Conservation (phyloP, 371 early-diverging fungal species). For the Mucor piriformis region DNA sequence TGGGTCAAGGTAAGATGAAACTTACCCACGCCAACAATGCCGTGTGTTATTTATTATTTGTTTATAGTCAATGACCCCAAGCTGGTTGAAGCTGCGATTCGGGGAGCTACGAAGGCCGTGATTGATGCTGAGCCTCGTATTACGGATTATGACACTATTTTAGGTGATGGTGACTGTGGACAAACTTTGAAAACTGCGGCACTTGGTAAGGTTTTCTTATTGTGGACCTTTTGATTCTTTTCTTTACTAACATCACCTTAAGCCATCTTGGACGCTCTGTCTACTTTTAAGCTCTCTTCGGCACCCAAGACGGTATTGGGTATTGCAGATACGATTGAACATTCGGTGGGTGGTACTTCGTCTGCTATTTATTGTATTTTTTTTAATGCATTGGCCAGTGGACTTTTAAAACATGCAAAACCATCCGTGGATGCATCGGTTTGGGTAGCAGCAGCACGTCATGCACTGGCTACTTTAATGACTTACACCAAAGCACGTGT, state of each 20-base stretch:
- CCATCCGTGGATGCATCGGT: conserved; percentile 9
- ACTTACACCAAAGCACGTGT: conserved; percentile 72
- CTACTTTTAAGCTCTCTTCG: conserved; percentile 22
- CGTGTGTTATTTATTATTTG: too few relatives aligned
- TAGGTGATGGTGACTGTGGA: conserved; percentile 89
- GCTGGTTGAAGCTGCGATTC: conserved; percentile 39
- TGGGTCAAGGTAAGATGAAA: conserved; percentile 1
- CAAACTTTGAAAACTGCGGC: conserved; percentile 71
- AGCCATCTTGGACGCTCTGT: conserved; percentile 39
- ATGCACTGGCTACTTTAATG: conserved; percentile 64
- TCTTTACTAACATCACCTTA: not conserved
- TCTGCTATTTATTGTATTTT: conserved; percentile 80
- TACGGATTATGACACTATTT: conserved; percentile 69
- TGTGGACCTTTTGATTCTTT: too few relatives aligned
- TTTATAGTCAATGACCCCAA: conserved; percentile 12
- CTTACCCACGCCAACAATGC: too few relatives aligned
- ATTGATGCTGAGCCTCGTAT: conserved; percentile 72
- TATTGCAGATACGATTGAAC: conserved; percentile 70
- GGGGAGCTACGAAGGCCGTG: conserved; percentile 53
- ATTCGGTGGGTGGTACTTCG: conserved; percentile 78
- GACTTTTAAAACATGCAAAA: conserved; percentile 31
- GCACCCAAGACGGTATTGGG: conserved; percentile 31
- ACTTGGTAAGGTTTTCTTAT: conserved; percentile 32
- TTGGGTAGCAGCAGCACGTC: conserved; percentile 35
- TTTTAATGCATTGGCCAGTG: conserved; percentile 70